Conservation (phyloP, 192 early-diverging fungal genomes). For the Mortierella antarctica region DNA sequence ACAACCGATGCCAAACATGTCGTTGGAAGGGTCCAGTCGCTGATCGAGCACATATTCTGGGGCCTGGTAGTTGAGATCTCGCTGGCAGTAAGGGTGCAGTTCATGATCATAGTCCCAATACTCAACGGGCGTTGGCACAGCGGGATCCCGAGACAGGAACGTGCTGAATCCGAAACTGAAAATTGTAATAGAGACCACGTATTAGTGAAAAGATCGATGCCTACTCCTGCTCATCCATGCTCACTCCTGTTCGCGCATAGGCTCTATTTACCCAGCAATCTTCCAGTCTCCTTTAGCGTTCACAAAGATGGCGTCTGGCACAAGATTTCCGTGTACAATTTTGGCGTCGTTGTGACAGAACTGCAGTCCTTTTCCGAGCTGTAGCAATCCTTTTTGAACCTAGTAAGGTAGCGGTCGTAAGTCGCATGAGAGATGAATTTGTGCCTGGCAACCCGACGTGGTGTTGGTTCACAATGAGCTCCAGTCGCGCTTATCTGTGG, state of each 20-base stretch:
- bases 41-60: conserved; percentile 79
- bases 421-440: not conserved
- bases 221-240: too few relatives aligned
- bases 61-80: conserved; percentile 62
- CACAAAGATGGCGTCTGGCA: conserved; percentile 79
- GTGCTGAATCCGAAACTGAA: conserved; percentile 74
- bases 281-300: conserved; percentile 88
- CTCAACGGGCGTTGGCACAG: conserved; percentile 30
- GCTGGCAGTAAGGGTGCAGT: conserved; percentile 67
- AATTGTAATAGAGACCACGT: not conserved
- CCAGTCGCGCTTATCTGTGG: too few relatives aligned
- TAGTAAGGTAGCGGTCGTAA: conserved; percentile 6
- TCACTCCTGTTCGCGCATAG: too few relatives aligned
- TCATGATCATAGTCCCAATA: conserved; percentile 69
- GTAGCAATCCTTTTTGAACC: conserved; percentile 83
- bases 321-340: conserved; percentile 79
- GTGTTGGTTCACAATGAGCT: not conserved
- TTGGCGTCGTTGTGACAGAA: conserved; percentile 81
- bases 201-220: too few relatives aligned
- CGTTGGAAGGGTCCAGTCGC: conserved; percentile 61
- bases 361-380: conserved; percentile 76
- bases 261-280: conserved; percentile 67
- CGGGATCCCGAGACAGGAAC: conserved; percentile 58
- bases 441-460: not conserved
- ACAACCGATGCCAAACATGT: conserved; percentile 86